A percentile compares a stretch with the other conserved stretches of the same genome.
Evolutionary conservation across 2,329 filamentous ascomycete genomes (phyloP).

Genomic region (Chaetomiaceae sp.): DNA sequence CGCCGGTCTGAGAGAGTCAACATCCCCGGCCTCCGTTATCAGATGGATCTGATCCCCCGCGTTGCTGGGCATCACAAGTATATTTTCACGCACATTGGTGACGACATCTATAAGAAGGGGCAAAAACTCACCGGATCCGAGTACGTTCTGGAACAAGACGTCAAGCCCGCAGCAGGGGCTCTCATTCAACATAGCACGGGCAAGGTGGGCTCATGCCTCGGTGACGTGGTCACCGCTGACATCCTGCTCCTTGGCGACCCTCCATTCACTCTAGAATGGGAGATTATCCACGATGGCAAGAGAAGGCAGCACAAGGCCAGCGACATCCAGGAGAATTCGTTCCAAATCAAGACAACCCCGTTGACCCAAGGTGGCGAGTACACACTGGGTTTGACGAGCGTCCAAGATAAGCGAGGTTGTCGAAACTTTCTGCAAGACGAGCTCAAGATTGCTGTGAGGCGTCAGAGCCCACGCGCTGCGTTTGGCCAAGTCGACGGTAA

Average conservation of each 20-base stretch:
- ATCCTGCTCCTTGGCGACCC: slow-evolving; percentile 74
- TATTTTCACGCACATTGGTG: slow-evolving; percentile 73
- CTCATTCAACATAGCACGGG: slow-evolving; percentile 55
- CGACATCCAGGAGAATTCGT: slow-evolving; percentile 57
- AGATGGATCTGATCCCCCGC: slow-evolving; percentile 76
- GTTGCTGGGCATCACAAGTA: slow-evolving; percentile 85
- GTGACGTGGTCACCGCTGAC: slow-evolving; percentile 70
- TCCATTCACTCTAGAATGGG: slow-evolving; percentile 88
- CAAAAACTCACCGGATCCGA: slow-evolving; percentile 58
- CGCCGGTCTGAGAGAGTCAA: slow-evolving; percentile 51
- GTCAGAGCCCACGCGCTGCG: slow-evolving; percentile 78
- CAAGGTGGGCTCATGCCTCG: slow-evolving; percentile 69
- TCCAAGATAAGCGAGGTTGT: slow-evolving; percentile 83
- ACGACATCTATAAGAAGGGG: slow-evolving; percentile 75
- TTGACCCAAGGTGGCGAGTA: slow-evolving; percentile 85
- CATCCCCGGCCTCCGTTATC: slow-evolving; percentile 70
- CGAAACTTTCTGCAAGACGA: slow-evolving; percentile 82
- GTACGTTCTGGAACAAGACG: slow-evolving; percentile 74
- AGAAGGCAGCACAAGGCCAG: slow-evolving; percentile 64
- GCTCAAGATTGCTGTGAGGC: slow-evolving; percentile 77
- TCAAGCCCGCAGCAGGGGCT: slow-evolving; percentile 87
- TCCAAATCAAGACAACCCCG: slow-evolving; percentile 70
- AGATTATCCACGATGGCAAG: slow-evolving; percentile 84
- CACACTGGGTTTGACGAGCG: slow-evolving; percentile 74
- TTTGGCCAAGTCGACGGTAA: slow-evolving; percentile 86